These are phyloP conservation scores for Trichoderma reesei DNA, from an alignment of 495 filamentous ascomycete genomes.

Conservation along the genomic window DNA sequence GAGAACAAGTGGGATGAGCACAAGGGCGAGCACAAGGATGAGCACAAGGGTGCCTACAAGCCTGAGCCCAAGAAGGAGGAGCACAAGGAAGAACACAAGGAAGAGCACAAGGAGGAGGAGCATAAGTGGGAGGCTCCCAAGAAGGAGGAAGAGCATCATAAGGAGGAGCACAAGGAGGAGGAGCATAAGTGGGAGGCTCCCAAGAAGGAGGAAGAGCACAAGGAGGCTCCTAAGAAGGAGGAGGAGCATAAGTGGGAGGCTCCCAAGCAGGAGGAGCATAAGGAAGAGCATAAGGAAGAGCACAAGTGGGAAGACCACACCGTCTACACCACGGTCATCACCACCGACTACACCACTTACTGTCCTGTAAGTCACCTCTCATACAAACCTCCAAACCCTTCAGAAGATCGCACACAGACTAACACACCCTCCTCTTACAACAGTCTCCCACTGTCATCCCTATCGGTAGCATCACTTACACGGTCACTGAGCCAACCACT, in stretches of 20 bases:
- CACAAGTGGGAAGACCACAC: neutral
- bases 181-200: no score
- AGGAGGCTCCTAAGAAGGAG: neutral
- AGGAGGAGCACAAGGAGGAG: neutral
- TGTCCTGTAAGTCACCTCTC: slow-evolving; percentile 31
- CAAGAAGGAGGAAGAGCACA: no score
- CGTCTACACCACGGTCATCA: slow-evolving; percentile 23
- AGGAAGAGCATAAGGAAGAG: neutral
- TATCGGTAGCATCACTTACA: slow-evolving; percentile 23
- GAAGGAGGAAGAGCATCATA: no score
- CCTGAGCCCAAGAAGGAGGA: no score
- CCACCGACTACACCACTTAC: slow-evolving; percentile 27
- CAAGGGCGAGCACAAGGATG: no score
- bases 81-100: neutral
- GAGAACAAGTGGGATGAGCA: no score
- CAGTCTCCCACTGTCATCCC: slow-evolving; percentile 22
- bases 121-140: no score
- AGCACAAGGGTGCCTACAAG: no score
- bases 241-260: no score
- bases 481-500: slow-evolving; percentile 25
- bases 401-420: no score
- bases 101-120: neutral
- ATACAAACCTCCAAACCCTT: no score
- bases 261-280: no score
- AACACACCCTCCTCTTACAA: slow-evolving; percentile 11